Evolutionary conservation across 371 early-diverging fungal genomes (phyloP).

Genomic region (Rhizopus microsporus): DNA sequence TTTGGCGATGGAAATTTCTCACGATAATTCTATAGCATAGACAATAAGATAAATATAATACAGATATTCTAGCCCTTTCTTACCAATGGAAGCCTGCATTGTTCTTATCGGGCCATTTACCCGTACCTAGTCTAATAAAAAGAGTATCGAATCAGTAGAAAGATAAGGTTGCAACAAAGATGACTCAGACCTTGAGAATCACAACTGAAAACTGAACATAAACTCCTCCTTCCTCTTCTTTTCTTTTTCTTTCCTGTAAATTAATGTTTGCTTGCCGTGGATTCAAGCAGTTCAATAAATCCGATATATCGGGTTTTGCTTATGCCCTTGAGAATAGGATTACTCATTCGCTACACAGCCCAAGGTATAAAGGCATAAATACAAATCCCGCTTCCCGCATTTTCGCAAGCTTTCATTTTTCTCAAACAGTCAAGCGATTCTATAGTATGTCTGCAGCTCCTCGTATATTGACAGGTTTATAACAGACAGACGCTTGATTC

Average conservation of each 20-base stretch:
- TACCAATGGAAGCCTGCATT: no score
- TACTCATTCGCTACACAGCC: background rate
- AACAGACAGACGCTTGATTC: background rate
- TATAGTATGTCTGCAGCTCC: conserved; percentile 11
- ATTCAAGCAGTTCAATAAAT: background rate
- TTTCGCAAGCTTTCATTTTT: background rate
- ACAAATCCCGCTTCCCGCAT: background rate
- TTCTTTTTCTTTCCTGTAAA: background rate
- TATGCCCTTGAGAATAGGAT: background rate
- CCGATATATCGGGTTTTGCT: background rate
- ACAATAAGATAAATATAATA: no score
- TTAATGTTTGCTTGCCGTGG: background rate
- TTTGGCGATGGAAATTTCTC: no score
- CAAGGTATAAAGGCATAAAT: background rate
- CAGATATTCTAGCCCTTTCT: no score
- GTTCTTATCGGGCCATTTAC: no score
- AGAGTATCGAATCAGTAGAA: no score
- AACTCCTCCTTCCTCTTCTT: no score
- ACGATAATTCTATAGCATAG: no score
- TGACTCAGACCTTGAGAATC: background rate
- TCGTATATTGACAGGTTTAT: conserved; percentile 17
- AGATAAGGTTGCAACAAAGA: no score
- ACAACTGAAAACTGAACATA: no score
- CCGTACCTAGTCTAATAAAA: no score
- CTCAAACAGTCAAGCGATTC: background rate